Percentiles rank a stretch among this genome's conserved stretches.
Evolutionary conservation across 306 rosid genomes (phyloP).

Genomic region (Echinosophora koreensis): DNA sequence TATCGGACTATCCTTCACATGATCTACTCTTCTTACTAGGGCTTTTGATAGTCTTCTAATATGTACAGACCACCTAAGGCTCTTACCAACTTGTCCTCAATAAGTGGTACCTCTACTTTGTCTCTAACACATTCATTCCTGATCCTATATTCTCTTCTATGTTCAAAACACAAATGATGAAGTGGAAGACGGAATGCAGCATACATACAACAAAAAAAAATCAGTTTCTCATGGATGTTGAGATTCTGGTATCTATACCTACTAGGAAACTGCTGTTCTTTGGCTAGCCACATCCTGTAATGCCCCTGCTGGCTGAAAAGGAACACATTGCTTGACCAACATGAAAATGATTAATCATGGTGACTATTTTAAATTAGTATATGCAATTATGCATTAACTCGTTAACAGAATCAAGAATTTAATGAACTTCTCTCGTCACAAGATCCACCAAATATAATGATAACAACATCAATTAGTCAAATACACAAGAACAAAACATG

Average conservation of each 20-base stretch:
- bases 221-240: slow-evolving; percentile 19
- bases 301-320: slow-evolving; percentile 25
- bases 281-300: slow-evolving; percentile 21
- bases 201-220: background rate
- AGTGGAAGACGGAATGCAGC: background rate
- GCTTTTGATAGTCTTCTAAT: no score
- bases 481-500: background rate
- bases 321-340: slow-evolving; percentile 26
- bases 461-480: background rate
- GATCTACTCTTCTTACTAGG: no score
- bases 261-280: background rate
- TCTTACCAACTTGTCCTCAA: no score
- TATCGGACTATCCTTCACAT: no score
- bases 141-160: no score
- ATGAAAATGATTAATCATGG: background rate
- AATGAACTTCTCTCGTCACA: background rate
- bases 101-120: no score
- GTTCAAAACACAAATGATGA: background rate
- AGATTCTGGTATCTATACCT: background rate
- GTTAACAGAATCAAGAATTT: background rate
- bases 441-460: slow-evolving; percentile 4
- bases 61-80: no score
- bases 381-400: slow-evolving; percentile 5
- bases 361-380: background rate
- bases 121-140: no score